phyloP scores from a whole-genome alignment of 2,329 filamentous ascomycete species.

The Metarhizium robertsii region DNA sequence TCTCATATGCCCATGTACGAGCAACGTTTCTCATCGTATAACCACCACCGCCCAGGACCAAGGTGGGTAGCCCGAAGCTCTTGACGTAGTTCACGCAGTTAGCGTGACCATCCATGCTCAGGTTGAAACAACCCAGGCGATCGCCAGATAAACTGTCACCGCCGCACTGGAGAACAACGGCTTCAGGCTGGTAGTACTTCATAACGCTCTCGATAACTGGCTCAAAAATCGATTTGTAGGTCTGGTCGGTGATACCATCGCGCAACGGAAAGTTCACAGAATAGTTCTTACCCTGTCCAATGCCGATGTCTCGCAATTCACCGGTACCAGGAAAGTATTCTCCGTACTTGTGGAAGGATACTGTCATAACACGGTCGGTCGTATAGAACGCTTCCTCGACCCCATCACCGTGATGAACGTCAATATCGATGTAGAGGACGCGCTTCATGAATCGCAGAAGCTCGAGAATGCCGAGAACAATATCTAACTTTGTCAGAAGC shows the following conservation, averaged over 20 bases:
- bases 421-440: slow-evolving; percentile 96
- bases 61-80: slow-evolving; percentile 69
- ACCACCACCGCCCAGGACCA: slow-evolving; percentile 91
- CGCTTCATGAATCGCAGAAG: slow-evolving; percentile 83
- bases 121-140: slow-evolving; percentile 89
- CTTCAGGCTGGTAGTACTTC: slow-evolving; percentile 78
- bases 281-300: slow-evolving; percentile 82
- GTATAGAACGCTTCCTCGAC: slow-evolving; percentile 92
- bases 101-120: slow-evolving; percentile 93
- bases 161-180: slow-evolving; percentile 91
- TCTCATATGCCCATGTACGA: slow-evolving; percentile 95
- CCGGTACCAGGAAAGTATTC: slow-evolving; percentile 93
- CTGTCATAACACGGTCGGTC: slow-evolving; percentile 84
- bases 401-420: slow-evolving; percentile 88
- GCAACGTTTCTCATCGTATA: slow-evolving; percentile 98
- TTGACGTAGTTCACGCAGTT: slow-evolving; percentile 92
- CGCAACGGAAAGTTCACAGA: slow-evolving; percentile 85
- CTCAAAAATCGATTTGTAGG: slow-evolving; percentile 87
- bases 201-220: slow-evolving; percentile 82
- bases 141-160: slow-evolving; percentile 93
- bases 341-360: slow-evolving; percentile 94
- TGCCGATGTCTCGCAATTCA: slow-evolving; percentile 75
- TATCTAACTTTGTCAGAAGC: slow-evolving; percentile 48
- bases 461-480: slow-evolving; percentile 90
- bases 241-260: slow-evolving; percentile 82